Conservation (phyloP, 2,329 filamentous ascomycete genomes). For the Fonsecaea pugnacius region DNA sequence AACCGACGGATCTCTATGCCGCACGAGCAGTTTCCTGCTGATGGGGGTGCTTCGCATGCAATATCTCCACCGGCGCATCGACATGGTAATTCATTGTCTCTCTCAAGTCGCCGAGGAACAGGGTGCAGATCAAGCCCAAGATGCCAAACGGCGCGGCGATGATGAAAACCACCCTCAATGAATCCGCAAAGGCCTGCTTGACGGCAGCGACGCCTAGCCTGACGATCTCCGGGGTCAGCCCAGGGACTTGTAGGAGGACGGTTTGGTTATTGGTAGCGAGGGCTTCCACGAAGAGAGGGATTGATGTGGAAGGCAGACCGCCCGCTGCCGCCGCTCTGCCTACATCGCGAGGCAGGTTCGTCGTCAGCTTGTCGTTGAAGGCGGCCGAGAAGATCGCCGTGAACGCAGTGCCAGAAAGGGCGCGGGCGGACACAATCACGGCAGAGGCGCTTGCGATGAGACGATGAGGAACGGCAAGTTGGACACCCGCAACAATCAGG, state of each 20-base stretch:
- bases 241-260: conserved; percentile 6
- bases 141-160: conserved; percentile 21
- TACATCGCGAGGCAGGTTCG: not conserved
- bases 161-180: conserved; percentile 24
- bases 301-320: conserved; percentile 17
- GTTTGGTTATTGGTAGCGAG: conserved; percentile 25
- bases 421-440: conserved; percentile 21
- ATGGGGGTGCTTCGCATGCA: conserved; percentile 16
- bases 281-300: conserved; percentile 17
- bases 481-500: conserved; percentile 21
- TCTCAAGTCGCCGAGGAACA: conserved; percentile 17
- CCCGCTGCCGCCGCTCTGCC: not conserved
- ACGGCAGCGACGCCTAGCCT: conserved; percentile 4
- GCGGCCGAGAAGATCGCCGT: conserved; percentile 27
- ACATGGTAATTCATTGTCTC: conserved; percentile 28
- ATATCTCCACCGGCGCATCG: conserved; percentile 22
- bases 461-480: conserved; percentile 18
- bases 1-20: not conserved
- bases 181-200: conserved; percentile 28
- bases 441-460: conserved; percentile 23
- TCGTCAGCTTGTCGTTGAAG: conserved; percentile 7
- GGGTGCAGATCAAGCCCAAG: conserved; percentile 6
- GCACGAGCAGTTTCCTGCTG: not conserved
- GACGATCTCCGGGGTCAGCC: conserved; percentile 10
- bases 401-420: conserved; percentile 21